Conservation (phyloP, 805 yeast genomes). For the Citeromyces nyonsensis region DNA sequence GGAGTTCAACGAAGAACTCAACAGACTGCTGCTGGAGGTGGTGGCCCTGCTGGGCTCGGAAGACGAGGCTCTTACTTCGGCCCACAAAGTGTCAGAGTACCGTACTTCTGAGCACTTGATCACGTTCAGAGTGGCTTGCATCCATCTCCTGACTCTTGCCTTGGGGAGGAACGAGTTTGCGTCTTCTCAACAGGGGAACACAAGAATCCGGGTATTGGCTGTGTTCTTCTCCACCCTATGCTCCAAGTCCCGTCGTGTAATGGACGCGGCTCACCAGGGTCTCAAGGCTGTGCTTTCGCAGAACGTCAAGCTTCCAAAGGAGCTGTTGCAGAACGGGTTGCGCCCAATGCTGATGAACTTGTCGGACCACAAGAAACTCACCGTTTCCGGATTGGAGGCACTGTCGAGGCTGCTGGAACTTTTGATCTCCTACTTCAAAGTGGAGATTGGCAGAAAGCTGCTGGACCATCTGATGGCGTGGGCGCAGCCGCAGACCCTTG, state of each 20-base stretch:
- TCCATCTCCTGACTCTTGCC: conserved; percentile 68
- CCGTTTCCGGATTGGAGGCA: conserved; percentile 84
- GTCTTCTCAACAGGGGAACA: conserved; percentile 32
- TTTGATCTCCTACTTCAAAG: conserved; percentile 84
- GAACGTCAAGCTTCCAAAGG: conserved; percentile 84
- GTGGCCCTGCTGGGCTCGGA: conserved; percentile 94
- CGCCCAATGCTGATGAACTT: conserved; percentile 92
- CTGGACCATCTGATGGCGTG: conserved; percentile 91
- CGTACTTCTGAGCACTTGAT: conserved; percentile 80
- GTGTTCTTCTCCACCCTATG: conserved; percentile 90
- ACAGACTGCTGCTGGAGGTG: conserved; percentile 76
- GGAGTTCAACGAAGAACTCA: conserved; percentile 79
- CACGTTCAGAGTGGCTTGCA: conserved; percentile 81
- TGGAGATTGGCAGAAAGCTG: conserved; percentile 87
- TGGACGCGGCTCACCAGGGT: conserved; percentile 88
- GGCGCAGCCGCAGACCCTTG: conserved; percentile 74
- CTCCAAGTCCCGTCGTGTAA: conserved; percentile 71
- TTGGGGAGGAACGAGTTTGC: conserved; percentile 75
- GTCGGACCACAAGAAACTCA: conserved; percentile 82
- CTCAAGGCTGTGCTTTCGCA: conserved; percentile 70
- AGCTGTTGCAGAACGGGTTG: conserved; percentile 83
- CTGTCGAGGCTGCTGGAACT: conserved; percentile 75
- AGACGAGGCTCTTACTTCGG: conserved; percentile 85
- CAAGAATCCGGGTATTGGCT: conserved; percentile 74
- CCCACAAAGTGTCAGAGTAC: conserved; percentile 74